These are phyloP conservation scores for Dictyostelium citrinum DNA, from an alignment of 78 protist genomes.

Conservation along the genomic window DNA sequence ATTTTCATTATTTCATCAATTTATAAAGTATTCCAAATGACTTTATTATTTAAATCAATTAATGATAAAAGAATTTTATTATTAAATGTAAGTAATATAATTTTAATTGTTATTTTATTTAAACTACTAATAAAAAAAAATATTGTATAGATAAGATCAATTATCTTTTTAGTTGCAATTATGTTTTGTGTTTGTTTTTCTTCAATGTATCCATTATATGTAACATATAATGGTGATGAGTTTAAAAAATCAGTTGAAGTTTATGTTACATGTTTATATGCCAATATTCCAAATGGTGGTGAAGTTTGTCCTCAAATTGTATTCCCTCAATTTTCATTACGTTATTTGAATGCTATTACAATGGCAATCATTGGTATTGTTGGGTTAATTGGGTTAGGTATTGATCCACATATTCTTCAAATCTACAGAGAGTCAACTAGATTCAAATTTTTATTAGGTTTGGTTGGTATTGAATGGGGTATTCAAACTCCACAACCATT, in stretches of 20 bases:
- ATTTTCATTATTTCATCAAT: background rate
- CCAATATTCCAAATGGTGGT: background rate
- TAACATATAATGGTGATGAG: background rate
- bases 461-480: conserved; percentile 3
- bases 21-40: background rate
- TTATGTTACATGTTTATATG: background rate
- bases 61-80: conserved; percentile 11
- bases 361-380: conserved; percentile 12
- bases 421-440: conserved; percentile 1
- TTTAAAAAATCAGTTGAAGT: background rate
- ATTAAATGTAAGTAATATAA: background rate
- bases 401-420: background rate
- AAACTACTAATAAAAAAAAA: background rate
- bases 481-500: background rate
- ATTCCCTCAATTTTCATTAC: background rate
- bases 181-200: background rate
- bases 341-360: background rate
- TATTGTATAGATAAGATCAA: background rate
- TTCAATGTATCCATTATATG: conserved; percentile 8
- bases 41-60: background rate
- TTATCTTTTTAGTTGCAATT: background rate
- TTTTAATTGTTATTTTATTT: background rate
- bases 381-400: background rate
- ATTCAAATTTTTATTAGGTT: background rate
- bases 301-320: background rate